Conservation (phyloP, 106 monocot species). For the Dioscorea alata region DNA sequence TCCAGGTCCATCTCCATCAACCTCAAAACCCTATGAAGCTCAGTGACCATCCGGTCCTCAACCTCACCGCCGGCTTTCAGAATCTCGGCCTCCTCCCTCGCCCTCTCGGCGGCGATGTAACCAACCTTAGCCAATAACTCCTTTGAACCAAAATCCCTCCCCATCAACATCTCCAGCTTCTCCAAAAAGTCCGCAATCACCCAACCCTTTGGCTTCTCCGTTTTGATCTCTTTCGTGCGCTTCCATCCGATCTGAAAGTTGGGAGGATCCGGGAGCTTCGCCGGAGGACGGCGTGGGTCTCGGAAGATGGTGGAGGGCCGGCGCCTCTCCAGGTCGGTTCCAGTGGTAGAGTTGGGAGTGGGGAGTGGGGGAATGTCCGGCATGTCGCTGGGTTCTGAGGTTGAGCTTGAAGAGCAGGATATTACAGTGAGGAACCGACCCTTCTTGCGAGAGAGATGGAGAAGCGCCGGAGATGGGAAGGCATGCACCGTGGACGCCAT, state of each 20-base stretch:
- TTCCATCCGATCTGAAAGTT: slow-evolving; percentile 89
- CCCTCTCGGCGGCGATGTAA: slow-evolving; percentile 59
- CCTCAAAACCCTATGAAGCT: slow-evolving; percentile 63
- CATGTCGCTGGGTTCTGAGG: neutral
- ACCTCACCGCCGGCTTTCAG: slow-evolving; percentile 46
- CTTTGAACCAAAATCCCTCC: slow-evolving; percentile 50
- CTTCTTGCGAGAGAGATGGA: slow-evolving; percentile 1
- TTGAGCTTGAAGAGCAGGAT: slow-evolving; percentile 7
- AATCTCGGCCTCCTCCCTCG: slow-evolving; percentile 74
- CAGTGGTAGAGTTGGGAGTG: neutral
- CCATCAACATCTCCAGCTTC: slow-evolving; percentile 74
- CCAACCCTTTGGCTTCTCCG: slow-evolving; percentile 69
- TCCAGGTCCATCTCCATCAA: slow-evolving; percentile 86
- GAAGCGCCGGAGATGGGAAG: neutral
- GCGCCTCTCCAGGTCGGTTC: slow-evolving; percentile 10
- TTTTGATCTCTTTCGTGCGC: slow-evolving; percentile 58
- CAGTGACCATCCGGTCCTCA: slow-evolving; percentile 40
- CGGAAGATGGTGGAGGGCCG: slow-evolving; percentile 23
- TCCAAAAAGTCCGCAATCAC: slow-evolving; percentile 68
- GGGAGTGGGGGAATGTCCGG: slow-evolving; percentile 5
- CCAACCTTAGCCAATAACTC: slow-evolving; percentile 66
- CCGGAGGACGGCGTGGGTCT: slow-evolving; percentile 3
- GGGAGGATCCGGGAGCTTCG: slow-evolving; percentile 49
- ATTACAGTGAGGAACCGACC: neutral
- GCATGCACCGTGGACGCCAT: slow-evolving; percentile 16